These are phyloP conservation scores for Solanum ossicruentum DNA, from an alignment of 257 asterid genomes.

Conservation along the genomic window DNA sequence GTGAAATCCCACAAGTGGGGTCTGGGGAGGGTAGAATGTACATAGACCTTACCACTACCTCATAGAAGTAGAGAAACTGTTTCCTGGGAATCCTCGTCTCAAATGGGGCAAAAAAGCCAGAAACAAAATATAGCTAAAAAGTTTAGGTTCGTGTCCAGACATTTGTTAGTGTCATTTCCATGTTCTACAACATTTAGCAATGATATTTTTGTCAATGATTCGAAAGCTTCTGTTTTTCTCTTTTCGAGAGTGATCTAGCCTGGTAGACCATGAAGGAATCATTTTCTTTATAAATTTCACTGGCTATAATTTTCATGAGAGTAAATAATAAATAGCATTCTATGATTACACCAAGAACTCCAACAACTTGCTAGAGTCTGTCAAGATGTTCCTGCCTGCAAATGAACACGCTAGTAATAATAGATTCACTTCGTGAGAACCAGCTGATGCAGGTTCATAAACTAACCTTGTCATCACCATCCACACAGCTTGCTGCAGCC, in stretches of 20 bases:
- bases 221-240: neutral
- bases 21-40: too few relatives aligned
- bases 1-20: too few relatives aligned
- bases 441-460: neutral
- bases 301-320: neutral
- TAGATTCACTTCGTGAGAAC: neutral
- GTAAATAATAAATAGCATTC: neutral
- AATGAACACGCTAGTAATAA: neutral
- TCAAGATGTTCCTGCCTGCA: neutral
- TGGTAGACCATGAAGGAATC: neutral
- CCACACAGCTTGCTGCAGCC: conserved; percentile 26
- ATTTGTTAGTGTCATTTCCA: neutral
- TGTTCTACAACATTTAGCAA: neutral
- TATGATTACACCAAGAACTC: neutral
- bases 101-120: neutral
- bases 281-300: neutral
- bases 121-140: neutral
- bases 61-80: too few relatives aligned
- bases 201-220: neutral
- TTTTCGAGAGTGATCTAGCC: neutral
- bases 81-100: too few relatives aligned
- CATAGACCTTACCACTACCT: too few relatives aligned
- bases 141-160: neutral
- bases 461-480: conserved; percentile 45
- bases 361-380: neutral